These are phyloP conservation scores for Papiliotrema fonsecae DNA, from an alignment of 1,284 basidiomycete genomes.

Conservation along the genomic window DNA sequence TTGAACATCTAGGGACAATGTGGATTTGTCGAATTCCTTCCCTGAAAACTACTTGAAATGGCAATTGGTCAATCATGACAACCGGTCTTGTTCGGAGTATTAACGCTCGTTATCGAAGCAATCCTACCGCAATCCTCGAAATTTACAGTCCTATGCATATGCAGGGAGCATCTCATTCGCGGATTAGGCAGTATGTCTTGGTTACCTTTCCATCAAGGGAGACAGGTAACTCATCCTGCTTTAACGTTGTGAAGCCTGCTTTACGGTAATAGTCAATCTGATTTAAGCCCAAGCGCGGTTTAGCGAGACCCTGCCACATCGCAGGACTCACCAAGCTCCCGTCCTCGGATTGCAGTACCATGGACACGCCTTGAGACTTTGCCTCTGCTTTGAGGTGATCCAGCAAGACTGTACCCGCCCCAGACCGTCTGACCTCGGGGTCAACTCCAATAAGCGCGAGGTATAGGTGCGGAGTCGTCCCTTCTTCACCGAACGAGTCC, in stretches of 20 bases:
- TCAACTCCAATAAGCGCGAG: background rate
- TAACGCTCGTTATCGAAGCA: no score
- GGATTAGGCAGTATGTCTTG: background rate
- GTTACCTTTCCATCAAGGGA: background rate
- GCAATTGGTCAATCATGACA: no score
- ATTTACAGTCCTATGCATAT: no score
- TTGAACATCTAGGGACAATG: no score
- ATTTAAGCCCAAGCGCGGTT: background rate
- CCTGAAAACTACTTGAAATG: no score
- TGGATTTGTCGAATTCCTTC: no score
- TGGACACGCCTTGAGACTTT: background rate
- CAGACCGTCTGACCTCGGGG: background rate
- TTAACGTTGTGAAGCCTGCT: background rate
- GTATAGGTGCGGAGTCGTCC: background rate
- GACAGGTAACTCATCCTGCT: background rate
- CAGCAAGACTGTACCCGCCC: background rate
- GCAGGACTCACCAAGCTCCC: background rate
- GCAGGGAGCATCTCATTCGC: background rate
- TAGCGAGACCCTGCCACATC: no score
- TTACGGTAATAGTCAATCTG: background rate
- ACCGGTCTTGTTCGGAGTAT: no score
- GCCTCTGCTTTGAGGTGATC: background rate
- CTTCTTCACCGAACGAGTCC: background rate
- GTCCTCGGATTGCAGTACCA: background rate
- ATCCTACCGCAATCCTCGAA: no score